Evolutionary conservation across 2,329 filamentous ascomycete species (phyloP), one percentile per base, ranked within the genome.

Genomic region (Mycosphaerella arachidis): DNA sequence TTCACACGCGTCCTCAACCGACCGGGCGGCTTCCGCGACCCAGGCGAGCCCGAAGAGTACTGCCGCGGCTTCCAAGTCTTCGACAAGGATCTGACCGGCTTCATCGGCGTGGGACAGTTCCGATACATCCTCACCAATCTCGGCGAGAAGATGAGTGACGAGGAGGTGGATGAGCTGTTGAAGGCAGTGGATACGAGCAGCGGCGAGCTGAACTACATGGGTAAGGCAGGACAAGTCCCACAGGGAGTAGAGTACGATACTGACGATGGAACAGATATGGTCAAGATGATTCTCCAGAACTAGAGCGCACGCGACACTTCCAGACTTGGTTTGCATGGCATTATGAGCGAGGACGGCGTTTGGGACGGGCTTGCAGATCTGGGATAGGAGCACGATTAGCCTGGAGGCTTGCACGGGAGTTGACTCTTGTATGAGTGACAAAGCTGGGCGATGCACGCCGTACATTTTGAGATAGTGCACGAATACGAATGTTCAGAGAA

Each of bases 31-130:
- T 99, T 99, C 89, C 92, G 94, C 75, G 94, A 97, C 72, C 92
- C 94, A 1, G 94, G 94, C 75, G 92, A 97, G 79, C 93, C 94
- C 45, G 93, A 97, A 74, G 93, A 97, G 77, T 99, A 99, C 80
- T 96, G 93, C 78, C 90, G 93, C 64, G 94, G 94, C 58, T 99
- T 99, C 82, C 94, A 99, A 78, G 94, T 99, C 56, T 99, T 99
- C 72, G 94, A 99, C 80, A 99, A 99, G 80, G 94, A 99, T 76
- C 89, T 96, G 86, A 96, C 92, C 62, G 94, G 94, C 55, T 97
- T 92, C 78, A 97, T 99, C 75, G 94, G 93, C 58, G 93, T 97
- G 66, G 94, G 94, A 60, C 94, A 99, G 80, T 85, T 99, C 77
- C 90, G 96, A 79, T 99, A 99, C 80, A 85, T 99, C 75, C 80